phyloP scores from a whole-genome alignment of 2,329 filamentous ascomycete species.

The Fusarium anguioides region DNA sequence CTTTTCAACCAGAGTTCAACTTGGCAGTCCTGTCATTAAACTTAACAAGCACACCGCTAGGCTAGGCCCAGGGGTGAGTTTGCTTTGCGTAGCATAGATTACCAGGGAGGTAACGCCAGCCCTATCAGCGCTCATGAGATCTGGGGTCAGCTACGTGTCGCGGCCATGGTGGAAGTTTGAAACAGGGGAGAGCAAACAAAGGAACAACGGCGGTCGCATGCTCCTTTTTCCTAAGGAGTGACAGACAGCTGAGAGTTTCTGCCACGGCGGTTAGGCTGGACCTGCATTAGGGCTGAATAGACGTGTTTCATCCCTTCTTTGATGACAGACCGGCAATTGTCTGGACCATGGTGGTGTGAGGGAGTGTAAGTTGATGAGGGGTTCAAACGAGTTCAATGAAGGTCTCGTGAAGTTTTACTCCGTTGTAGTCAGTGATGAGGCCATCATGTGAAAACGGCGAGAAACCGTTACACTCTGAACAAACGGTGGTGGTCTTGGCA shows the following conservation, averaged over 20 bases:
- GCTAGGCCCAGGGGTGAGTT: neutral
- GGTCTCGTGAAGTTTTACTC: neutral
- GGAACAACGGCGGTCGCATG: neutral
- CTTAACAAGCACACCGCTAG: conserved; percentile 18
- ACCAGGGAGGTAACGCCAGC: conserved; percentile 2
- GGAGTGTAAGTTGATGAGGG: conserved; percentile 4
- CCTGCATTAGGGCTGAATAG: conserved; percentile 15
- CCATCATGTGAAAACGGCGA: conserved; percentile 3
- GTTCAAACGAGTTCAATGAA: conserved; percentile 1
- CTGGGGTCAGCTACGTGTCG: conserved; percentile 18
- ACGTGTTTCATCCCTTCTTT: conserved; percentile 19
- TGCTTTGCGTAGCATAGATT: conserved; percentile 10
- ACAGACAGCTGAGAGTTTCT: conserved; percentile 11
- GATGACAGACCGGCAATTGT: conserved; percentile 4
- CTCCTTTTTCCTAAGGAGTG: neutral
- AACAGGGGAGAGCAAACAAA: conserved; percentile 22
- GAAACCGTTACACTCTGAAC: conserved; percentile 11
- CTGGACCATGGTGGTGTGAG: neutral
- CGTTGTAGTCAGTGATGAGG: neutral
- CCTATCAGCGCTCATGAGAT: conserved; percentile 12
- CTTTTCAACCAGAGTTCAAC: conserved; percentile 1
- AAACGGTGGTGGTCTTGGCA: conserved; percentile 12
- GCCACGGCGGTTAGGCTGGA: conserved; percentile 27
- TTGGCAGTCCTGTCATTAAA: conserved; percentile 8
- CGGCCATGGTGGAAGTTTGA: conserved; percentile 5